Base-by-base conservation (phyloP, 768 basidiomycete genomes). In the Guyanaporus albipodus region DNA sequence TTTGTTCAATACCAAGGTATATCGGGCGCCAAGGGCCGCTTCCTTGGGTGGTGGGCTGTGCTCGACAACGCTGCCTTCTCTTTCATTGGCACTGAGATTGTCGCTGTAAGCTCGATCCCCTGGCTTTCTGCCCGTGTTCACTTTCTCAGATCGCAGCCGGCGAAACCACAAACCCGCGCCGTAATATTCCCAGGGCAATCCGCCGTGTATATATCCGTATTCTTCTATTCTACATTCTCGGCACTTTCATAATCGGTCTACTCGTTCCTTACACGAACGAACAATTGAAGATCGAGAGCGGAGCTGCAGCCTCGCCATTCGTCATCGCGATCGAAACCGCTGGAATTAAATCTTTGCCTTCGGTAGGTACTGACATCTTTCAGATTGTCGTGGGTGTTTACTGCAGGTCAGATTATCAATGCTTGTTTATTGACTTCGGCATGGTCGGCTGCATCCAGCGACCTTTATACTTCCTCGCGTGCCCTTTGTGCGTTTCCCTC, bases 1-100 rank as follows among this genome's bases (percentile, higher is more conserved):
- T 91, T 97, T 60, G 83, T 75, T 9, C 90, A 95, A 58, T 89
- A 69, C 57, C 11, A 72, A 11, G 71, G 64, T 4, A 88, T 91
- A 18, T 6, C 58, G 4, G 94, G 94, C 4, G 50, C 77, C 3
- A 79, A 77, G 55, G 93, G 92, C 8, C 79, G 73, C 21, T 96
- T 97, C 76, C 74, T 83, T 17, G 85, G 78, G 19, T 82, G 74
- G 69, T 83, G 77, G 76, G 65, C 78, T 0, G 84, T 85, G 47
- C 69, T 95, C 68, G 82, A 83, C 7, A 86, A 93, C 54, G 94
- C 94, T 4, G 91, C 90, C 12, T 96, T 94, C 73, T 91, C 90
- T 10, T 94, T 76, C 66, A 91, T 93, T 49, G 94, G 93, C 14
- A 93, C 91, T 6, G 94, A 97, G 66, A 92, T 95, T 60, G 91